Conservation (phyloP, 2,329 filamentous ascomycete genomes). For the Epichloe gansuensis region DNA sequence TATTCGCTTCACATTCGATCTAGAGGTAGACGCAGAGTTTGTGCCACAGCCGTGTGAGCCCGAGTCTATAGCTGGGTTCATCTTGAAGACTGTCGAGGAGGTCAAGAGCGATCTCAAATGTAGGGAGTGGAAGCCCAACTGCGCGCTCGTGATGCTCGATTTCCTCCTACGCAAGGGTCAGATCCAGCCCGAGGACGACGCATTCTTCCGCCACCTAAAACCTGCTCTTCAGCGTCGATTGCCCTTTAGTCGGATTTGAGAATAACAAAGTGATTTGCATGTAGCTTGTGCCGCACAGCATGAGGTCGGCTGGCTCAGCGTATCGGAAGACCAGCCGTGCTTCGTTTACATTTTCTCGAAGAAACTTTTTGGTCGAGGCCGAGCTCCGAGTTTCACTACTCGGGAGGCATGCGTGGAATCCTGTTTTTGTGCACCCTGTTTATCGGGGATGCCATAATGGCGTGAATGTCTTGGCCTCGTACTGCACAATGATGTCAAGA, state of each 20-base stretch:
- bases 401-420: neutral
- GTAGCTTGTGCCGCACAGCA: neutral
- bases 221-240: slow-evolving; percentile 14
- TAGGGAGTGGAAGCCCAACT: slow-evolving; percentile 26
- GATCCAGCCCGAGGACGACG: slow-evolving; percentile 14
- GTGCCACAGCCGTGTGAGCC: slow-evolving; percentile 15
- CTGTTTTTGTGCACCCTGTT: neutral
- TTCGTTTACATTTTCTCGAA: neutral
- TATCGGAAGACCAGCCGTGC: slow-evolving; percentile 1
- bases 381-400: neutral
- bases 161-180: slow-evolving; percentile 21
- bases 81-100: slow-evolving; percentile 16
- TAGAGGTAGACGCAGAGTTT: slow-evolving; percentile 16
- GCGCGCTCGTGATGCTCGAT: slow-evolving; percentile 27
- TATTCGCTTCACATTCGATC: slow-evolving; percentile 25
- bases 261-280: neutral
- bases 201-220: slow-evolving; percentile 11
- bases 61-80: slow-evolving; percentile 17
- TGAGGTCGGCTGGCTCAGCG: neutral
- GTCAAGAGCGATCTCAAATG: slow-evolving; percentile 17
- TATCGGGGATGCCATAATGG: too few relatives aligned
- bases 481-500: too few relatives aligned
- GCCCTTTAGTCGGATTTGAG: slow-evolving; percentile 12
- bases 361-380: neutral
- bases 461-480: too few relatives aligned